Conservation (phyloP, 1,139 yeast species). For the Zygoascus hellenicus region DNA sequence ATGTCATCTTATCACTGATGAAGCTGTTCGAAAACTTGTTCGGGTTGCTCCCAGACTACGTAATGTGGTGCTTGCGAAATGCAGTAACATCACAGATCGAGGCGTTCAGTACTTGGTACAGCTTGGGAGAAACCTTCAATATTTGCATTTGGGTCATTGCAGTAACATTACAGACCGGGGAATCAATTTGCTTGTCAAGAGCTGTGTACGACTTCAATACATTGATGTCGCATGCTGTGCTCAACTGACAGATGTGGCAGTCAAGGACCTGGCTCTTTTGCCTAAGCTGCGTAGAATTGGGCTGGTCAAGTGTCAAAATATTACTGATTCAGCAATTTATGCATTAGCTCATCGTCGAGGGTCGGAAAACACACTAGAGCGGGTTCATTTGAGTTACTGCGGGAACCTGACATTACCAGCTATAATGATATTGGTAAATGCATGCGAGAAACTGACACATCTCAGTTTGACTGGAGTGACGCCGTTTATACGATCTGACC, state of each 20-base stretch:
- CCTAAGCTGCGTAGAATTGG: conserved; percentile 89
- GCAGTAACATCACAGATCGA: conserved; percentile 80
- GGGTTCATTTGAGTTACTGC: conserved; percentile 92
- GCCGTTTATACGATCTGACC: conserved; percentile 79
- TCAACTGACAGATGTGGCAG: conserved; percentile 79
- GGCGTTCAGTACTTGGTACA: conserved; percentile 66
- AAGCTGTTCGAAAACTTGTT: conserved; percentile 67
- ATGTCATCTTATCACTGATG: conserved; percentile 77
- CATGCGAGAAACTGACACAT: conserved; percentile 85
- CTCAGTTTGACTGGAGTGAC: conserved; percentile 87
- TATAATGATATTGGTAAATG: conserved; percentile 52
- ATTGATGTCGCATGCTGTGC: conserved; percentile 94
- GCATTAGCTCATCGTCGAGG: conserved; percentile 68
- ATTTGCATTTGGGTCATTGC: conserved; percentile 93
- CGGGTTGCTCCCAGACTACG: conserved; percentile 76
- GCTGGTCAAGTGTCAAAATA: conserved; percentile 81
- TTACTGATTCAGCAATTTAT: conserved; percentile 79
- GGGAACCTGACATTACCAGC: conserved; percentile 55
- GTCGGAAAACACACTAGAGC: conserved; percentile 69
- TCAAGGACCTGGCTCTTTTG: conserved; percentile 68
- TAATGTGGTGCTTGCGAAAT: conserved; percentile 84
- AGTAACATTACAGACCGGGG: conserved; percentile 85
- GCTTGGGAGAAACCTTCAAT: conserved; percentile 78
- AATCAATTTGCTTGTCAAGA: conserved; percentile 65
- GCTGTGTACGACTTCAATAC: conserved; percentile 82